These are phyloP conservation scores for Metahyphopichia silvanorum DNA, from an alignment of 805 yeast species.

Conservation along the genomic window DNA sequence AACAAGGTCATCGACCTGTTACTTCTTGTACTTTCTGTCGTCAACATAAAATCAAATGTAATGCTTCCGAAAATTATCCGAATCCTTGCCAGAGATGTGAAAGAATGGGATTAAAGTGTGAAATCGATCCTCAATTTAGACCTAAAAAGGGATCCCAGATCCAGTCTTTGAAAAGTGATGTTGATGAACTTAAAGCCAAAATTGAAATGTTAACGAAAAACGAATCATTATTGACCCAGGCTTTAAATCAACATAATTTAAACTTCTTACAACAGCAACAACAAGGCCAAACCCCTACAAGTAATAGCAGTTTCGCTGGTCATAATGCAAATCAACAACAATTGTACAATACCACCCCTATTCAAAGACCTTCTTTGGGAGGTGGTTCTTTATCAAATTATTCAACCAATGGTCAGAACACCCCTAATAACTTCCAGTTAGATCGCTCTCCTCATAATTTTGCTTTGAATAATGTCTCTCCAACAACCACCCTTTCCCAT, in stretches of 20 bases:
- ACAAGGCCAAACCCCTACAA: conserved; percentile 6
- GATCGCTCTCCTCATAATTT: conserved; percentile 8
- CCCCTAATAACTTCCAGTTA: conserved; percentile 5
- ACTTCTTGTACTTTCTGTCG: conserved; percentile 93
- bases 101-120: conserved; percentile 75
- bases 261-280: conserved; percentile 24
- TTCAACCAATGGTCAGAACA: conserved; percentile 5
- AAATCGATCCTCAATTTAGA: conserved; percentile 85
- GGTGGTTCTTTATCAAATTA: conserved; percentile 4
- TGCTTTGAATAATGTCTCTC: conserved; percentile 6
- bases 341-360: conserved; percentile 4
- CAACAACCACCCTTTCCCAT: conserved; percentile 5
- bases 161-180: conserved; percentile 79
- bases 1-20: conserved; percentile 70
- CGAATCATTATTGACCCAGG: conserved; percentile 66
- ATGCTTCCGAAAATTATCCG: conserved; percentile 82
- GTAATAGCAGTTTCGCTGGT: neutral
- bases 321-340: conserved; percentile 3
- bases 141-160: conserved; percentile 92
- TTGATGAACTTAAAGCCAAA: conserved; percentile 72
- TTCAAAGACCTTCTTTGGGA: conserved; percentile 6
- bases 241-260: conserved; percentile 44
- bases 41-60: conserved; percentile 91
- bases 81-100: conserved; percentile 80
- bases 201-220: conserved; percentile 62